Evolutionary conservation across 345 rosid species (phyloP).

Genomic region (Gossypium mustelinum): DNA sequence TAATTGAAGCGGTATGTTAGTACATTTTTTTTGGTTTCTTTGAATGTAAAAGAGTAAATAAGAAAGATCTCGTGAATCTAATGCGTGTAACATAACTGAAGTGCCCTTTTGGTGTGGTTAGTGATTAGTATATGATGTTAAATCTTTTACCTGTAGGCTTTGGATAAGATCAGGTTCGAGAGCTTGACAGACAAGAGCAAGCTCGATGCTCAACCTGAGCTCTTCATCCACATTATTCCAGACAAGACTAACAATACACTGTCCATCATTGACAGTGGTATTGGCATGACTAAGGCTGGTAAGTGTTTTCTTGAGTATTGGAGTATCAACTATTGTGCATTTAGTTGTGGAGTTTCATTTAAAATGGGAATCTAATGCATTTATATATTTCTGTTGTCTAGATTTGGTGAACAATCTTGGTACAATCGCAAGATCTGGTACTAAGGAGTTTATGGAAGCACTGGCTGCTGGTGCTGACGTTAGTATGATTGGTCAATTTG

Average conservation of each 20-base stretch:
- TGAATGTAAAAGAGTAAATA: neutral
- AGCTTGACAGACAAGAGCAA: slow-evolving; percentile 88
- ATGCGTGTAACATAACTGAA: neutral
- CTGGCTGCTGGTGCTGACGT: slow-evolving; percentile 88
- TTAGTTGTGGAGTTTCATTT: neutral
- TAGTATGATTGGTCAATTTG: slow-evolving; percentile 88
- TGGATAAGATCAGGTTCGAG: slow-evolving; percentile 86
- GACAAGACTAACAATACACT: slow-evolving; percentile 61
- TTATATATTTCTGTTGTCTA: slow-evolving; percentile 5
- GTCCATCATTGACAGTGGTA: slow-evolving; percentile 71
- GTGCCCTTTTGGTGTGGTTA: neutral
- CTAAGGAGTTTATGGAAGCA: slow-evolving; percentile 90
- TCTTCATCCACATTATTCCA: slow-evolving; percentile 71
- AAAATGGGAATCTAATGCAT: no score
- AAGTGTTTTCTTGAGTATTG: no score
- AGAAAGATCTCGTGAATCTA: neutral
- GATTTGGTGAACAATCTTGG: slow-evolving; percentile 91
- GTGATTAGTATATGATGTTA: neutral
- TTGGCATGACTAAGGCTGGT: slow-evolving; percentile 96
- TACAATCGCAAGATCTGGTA: slow-evolving; percentile 85
- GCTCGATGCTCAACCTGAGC: slow-evolving; percentile 79
- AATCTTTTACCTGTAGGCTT: slow-evolving; percentile 35
- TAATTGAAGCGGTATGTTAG: neutral
- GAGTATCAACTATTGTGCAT: neutral
- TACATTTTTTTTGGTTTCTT: neutral